Conservation (phyloP, 306 rosid species). For the Arachis hypogaea region DNA sequence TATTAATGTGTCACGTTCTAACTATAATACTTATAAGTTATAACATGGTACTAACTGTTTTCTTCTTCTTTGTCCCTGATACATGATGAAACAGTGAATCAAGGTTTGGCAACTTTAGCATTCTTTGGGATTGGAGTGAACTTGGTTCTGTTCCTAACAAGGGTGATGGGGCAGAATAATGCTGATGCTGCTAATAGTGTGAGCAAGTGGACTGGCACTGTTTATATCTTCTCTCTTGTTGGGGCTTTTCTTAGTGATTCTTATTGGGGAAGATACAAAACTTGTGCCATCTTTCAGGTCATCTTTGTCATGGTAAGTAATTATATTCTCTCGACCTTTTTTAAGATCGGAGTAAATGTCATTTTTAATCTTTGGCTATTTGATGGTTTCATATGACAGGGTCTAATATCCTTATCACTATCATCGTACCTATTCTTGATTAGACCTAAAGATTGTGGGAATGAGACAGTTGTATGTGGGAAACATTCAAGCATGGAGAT, state of each 20-base stretch:
- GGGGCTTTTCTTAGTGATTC: slow-evolving; percentile 68
- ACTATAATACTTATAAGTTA: too few species aligned
- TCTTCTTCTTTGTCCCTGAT: slow-evolving; percentile 11
- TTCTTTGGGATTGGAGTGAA: slow-evolving; percentile 67
- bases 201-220: slow-evolving; percentile 61
- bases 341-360: too few species aligned
- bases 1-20: too few species aligned
- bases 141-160: slow-evolving; percentile 58
- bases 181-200: slow-evolving; percentile 66
- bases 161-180: slow-evolving; percentile 51
- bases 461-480: slow-evolving; percentile 41
- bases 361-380: too few species aligned
- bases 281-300: slow-evolving; percentile 57
- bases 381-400: slow-evolving; percentile 52
- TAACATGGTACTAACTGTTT: slow-evolving; percentile 20
- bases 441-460: slow-evolving; percentile 85
- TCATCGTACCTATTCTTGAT: slow-evolving; percentile 71
- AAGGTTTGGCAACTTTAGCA: slow-evolving; percentile 63
- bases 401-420: slow-evolving; percentile 66
- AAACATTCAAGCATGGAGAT: slow-evolving; percentile 47
- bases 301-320: slow-evolving; percentile 76
- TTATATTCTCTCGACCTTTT: neutral
- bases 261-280: slow-evolving; percentile 63
- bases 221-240: slow-evolving; percentile 58
- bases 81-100: slow-evolving; percentile 49